Conservation (phyloP, 192 early-diverging fungal genomes). For the Coemansia sp. region DNA sequence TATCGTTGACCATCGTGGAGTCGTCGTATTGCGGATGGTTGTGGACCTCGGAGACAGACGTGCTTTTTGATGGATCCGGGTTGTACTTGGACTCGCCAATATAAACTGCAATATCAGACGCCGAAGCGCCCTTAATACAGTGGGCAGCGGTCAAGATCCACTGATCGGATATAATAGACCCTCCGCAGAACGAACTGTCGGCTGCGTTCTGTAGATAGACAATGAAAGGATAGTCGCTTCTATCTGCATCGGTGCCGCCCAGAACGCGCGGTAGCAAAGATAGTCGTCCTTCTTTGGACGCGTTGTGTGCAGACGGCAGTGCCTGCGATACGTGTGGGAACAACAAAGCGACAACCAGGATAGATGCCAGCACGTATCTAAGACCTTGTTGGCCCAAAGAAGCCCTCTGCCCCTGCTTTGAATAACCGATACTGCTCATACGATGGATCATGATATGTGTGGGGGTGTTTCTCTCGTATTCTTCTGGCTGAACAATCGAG, state of each 20-base stretch:
- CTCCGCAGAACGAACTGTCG: slow-evolving; percentile 49
- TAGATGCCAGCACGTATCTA: neutral
- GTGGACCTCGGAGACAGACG: slow-evolving; percentile 25
- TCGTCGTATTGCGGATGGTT: slow-evolving; percentile 57
- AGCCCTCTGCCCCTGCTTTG: neutral
- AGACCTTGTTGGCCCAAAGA: neutral
- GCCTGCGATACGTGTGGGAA: neutral
- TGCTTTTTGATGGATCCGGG: slow-evolving; percentile 31
- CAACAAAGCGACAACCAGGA: neutral
- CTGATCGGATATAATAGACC: slow-evolving; percentile 46
- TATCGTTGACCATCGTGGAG: slow-evolving; percentile 51
- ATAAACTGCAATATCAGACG: slow-evolving; percentile 30
- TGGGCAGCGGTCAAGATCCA: slow-evolving; percentile 59
- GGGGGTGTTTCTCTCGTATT: too few relatives aligned
- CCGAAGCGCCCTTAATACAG: slow-evolving; percentile 42
- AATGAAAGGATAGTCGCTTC: slow-evolving; percentile 49
- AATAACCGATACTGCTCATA: neutral
- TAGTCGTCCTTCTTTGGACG: neutral
- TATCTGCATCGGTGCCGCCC: slow-evolving; percentile 38
- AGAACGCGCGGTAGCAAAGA: slow-evolving; percentile 46
- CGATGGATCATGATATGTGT: neutral
- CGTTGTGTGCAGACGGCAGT: slow-evolving; percentile 9
- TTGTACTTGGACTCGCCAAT: slow-evolving; percentile 38
- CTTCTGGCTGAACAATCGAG: too few relatives aligned
- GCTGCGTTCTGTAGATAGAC: slow-evolving; percentile 41